These are phyloP conservation scores for Planoprotostelium fungivorum DNA, from an alignment of 78 protist species.

Conservation along the genomic window DNA sequence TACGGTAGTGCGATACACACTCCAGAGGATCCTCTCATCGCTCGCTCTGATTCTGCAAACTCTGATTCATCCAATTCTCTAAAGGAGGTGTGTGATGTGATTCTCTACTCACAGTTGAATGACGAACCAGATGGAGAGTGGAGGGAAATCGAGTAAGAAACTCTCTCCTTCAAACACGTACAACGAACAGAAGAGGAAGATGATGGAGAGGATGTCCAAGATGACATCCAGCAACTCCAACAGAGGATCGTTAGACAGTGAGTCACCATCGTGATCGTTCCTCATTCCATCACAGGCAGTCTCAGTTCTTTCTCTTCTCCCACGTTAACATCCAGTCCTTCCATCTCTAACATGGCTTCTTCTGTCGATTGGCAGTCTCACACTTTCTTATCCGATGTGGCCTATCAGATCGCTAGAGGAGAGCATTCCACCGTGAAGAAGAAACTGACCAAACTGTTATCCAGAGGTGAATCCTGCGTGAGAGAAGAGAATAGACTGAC, in stretches of 20 bases:
- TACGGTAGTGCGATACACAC: no score
- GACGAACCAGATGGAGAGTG: not conserved
- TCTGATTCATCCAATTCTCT: no score
- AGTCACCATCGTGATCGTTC: not conserved
- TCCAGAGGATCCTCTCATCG: no score
- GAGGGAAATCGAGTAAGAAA: not conserved
- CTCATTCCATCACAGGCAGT: not conserved
- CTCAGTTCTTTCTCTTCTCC: not conserved
- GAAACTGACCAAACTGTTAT: not conserved
- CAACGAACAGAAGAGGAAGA: not conserved
- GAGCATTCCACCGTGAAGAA: not conserved
- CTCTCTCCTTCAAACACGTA: not conserved
- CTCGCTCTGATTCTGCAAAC: no score
- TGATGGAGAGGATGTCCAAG: not conserved
- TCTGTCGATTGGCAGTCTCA: not conserved
- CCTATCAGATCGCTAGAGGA: not conserved
- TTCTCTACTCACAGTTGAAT: not conserved
- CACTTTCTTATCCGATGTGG: not conserved
- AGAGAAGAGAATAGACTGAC: no score
- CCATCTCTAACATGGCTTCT: no score
- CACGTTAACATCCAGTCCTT: not conserved
- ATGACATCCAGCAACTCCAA: not conserved
- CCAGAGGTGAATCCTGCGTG: not conserved
- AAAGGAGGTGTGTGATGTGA: not conserved
- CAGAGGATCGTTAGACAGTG: not conserved